A percentile compares a stretch with the other conserved stretches of the same genome.
Conservation (phyloP, 192 early-diverging fungal genomes). For the Helicostylum pulchrum region DNA sequence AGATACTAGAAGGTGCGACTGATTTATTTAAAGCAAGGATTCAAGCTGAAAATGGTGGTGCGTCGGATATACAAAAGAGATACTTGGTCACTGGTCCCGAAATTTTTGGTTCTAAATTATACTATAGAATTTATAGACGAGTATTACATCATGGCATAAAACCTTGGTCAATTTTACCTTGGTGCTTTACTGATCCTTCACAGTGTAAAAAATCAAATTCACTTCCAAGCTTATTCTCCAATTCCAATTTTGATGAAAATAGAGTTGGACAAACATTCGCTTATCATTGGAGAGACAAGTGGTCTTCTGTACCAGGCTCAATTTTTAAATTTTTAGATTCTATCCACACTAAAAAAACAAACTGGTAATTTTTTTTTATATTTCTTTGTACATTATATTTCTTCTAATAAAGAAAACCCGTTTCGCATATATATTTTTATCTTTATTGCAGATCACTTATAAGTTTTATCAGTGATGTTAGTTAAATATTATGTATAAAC, state of each 20-base stretch:
- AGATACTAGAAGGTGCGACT: slow-evolving; percentile 28
- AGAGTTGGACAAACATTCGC: slow-evolving; percentile 38
- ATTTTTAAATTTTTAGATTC: slow-evolving; percentile 5
- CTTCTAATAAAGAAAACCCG: too few relatives aligned
- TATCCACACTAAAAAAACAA: slow-evolving; percentile 2
- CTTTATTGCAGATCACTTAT: too few relatives aligned
- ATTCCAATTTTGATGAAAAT: slow-evolving; percentile 29
- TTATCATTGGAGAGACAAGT: slow-evolving; percentile 44
- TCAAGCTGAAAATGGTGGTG: not conserved
- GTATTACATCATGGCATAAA: slow-evolving; percentile 35
- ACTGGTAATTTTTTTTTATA: not conserved
- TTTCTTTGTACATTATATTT: too few relatives aligned
- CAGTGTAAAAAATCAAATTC: slow-evolving; percentile 36
- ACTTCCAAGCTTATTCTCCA: slow-evolving; percentile 40
- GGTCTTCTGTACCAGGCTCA: slow-evolving; percentile 19
- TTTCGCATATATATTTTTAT: too few relatives aligned
- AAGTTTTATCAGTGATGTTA: too few relatives aligned
- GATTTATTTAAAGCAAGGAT: slow-evolving; percentile 15
- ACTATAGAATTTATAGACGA: slow-evolving; percentile 39
- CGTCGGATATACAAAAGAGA: not conserved
- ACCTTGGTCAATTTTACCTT: slow-evolving; percentile 41
- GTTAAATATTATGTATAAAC: too few relatives aligned
- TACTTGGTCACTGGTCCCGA: slow-evolving; percentile 40
- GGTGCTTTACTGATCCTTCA: slow-evolving; percentile 43
- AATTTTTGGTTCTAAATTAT: slow-evolving; percentile 38